A percentile compares a stretch with the other conserved stretches of the same genome.
These are phyloP conservation scores for Amphibolis antarctica DNA, from an alignment of 106 monocot genomes.

Conservation along the genomic window DNA sequence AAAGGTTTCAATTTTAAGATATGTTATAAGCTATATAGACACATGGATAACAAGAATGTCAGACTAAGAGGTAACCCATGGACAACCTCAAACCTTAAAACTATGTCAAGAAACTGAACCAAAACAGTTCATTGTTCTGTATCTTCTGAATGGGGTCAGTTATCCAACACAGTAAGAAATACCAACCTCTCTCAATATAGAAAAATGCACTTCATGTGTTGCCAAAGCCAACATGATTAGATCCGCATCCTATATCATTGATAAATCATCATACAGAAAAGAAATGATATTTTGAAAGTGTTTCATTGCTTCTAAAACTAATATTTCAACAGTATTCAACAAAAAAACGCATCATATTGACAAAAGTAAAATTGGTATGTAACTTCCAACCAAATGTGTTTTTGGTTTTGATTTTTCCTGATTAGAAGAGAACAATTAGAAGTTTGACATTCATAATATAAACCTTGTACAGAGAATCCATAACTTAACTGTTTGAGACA, in stretches of 20 bases:
- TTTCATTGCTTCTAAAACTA: background rate
- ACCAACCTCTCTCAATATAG: conserved; percentile 89
- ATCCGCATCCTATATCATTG: conserved; percentile 71
- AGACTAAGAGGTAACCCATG: no score
- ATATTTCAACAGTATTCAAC: background rate
- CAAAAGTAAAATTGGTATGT: no score
- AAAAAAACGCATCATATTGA: no score
- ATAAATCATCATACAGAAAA: background rate
- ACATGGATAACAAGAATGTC: no score
- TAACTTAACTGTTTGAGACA: no score
- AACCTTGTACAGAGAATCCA: no score
- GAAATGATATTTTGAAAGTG: conserved; percentile 1
- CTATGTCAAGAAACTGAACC: no score
- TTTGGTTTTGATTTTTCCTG: no score
- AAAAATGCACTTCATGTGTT: conserved; percentile 96
- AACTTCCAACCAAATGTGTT: no score
- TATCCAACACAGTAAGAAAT: conserved; percentile 2
- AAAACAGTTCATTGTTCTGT: background rate
- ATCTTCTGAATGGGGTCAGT: background rate
- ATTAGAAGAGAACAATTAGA: no score
- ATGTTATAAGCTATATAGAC: background rate
- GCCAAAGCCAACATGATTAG: conserved; percentile 97
- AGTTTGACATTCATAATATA: no score
- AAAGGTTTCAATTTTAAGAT: conserved; percentile 21
- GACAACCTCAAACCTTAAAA: no score